A percentile compares a stretch with the other conserved stretches of the same genome.
Conservation (phyloP, 768 basidiomycete genomes). For the Omphalotus guepiniiformis region DNA sequence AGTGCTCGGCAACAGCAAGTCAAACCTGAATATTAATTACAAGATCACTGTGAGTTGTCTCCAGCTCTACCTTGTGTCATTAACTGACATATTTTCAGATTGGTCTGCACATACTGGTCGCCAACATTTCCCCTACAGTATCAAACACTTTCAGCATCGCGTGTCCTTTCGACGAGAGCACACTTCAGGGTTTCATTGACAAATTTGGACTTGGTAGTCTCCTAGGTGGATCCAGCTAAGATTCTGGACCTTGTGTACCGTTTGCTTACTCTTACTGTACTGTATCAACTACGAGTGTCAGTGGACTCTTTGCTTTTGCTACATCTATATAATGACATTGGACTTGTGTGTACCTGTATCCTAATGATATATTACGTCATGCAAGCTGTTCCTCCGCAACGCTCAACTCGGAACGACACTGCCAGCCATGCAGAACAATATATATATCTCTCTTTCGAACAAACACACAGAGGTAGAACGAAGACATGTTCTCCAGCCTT, state of each 20-base stretch:
- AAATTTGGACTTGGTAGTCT: slow-evolving; percentile 2
- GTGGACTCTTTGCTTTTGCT: neutral
- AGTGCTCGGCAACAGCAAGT: slow-evolving; percentile 35
- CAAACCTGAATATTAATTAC: slow-evolving; percentile 57
- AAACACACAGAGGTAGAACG: neutral
- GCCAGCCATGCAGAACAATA: neutral
- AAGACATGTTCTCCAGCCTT: slow-evolving; percentile 2
- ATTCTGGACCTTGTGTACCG: neutral
- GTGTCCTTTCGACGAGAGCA: slow-evolving; percentile 50
- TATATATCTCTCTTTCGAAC: neutral
- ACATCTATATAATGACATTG: neutral
- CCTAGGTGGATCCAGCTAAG: neutral
- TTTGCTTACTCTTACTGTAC: neutral
- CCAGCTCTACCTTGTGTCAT: slow-evolving; percentile 3
- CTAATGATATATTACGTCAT: neutral
- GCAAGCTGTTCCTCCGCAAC: neutral
- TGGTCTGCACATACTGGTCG: slow-evolving; percentile 57
- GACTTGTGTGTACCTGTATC: neutral
- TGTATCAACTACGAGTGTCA: too few species aligned
- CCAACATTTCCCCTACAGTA: slow-evolving; percentile 65
- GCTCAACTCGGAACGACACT: neutral
- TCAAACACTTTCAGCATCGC: slow-evolving; percentile 55
- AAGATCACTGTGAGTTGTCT: slow-evolving; percentile 54
- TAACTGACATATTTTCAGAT: slow-evolving; percentile 35
- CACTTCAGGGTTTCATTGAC: slow-evolving; percentile 1